Conservation (phyloP, 2,329 filamentous ascomycete species). For the Aureobasidium mangrovei region DNA sequence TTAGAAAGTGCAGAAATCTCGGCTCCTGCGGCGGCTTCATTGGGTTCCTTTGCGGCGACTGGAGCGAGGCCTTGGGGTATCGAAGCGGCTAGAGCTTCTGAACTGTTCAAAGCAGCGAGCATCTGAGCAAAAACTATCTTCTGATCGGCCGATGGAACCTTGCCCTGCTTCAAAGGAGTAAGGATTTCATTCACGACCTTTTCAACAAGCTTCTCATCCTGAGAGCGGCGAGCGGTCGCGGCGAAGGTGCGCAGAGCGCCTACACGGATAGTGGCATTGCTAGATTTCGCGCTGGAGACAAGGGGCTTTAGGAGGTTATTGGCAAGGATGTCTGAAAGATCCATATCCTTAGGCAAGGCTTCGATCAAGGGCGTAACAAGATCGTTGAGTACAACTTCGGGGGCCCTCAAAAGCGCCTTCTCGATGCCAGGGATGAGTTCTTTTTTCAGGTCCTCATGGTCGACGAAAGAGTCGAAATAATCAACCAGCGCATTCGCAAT, state of each 20-base stretch:
- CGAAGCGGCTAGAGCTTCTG: slow-evolving; percentile 54
- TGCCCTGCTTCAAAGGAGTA: slow-evolving; percentile 69
- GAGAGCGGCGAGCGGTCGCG: slow-evolving; percentile 54
- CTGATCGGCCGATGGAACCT: slow-evolving; percentile 77
- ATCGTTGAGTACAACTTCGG: slow-evolving; percentile 78
- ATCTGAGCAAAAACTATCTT: slow-evolving; percentile 75
- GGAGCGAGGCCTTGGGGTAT: slow-evolving; percentile 58
- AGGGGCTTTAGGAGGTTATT: slow-evolving; percentile 74
- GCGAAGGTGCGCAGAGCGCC: slow-evolving; percentile 69
- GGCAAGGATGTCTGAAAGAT: slow-evolving; percentile 66
- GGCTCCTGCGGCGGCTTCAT: slow-evolving; percentile 69
- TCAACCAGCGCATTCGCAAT: slow-evolving; percentile 65
- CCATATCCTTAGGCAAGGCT: slow-evolving; percentile 60
- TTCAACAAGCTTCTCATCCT: slow-evolving; percentile 50
- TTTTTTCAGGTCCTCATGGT: slow-evolving; percentile 62
- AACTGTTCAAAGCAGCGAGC: slow-evolving; percentile 56
- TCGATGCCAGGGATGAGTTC: slow-evolving; percentile 75
- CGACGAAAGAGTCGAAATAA: slow-evolving; percentile 72
- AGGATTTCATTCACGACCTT: slow-evolving; percentile 71
- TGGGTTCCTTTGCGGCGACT: slow-evolving; percentile 74
- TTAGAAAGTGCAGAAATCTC: slow-evolving; percentile 64
- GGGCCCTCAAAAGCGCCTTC: slow-evolving; percentile 78
- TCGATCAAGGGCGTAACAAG: slow-evolving; percentile 65
- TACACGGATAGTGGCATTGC: slow-evolving; percentile 66
- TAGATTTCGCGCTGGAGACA: slow-evolving; percentile 84